Evolutionary conservation across 2,329 filamentous ascomycete species (phyloP), one percentile per base, ranked within the genome.

Genomic region (Colletotrichum theobromicola): DNA sequence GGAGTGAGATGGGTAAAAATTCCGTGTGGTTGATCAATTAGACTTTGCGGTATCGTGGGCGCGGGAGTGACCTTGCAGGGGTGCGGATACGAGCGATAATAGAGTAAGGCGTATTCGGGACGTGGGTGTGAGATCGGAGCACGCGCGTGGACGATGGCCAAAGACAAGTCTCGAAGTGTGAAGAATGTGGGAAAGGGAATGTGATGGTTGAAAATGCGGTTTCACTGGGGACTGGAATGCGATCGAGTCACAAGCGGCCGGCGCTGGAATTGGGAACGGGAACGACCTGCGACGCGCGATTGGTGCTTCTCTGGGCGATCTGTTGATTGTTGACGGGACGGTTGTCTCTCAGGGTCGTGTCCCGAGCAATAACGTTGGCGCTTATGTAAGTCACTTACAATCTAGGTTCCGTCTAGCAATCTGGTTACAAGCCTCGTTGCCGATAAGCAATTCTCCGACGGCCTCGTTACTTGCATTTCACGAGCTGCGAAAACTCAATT

Each of bases 321-420:
- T 74, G 42, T 72, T 72, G 72, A 72, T 57, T 72, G 42, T 66
- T 71, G 72, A 74, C 35, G 26, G 26, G 72, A 74, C 35, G 26
- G 26, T 16, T 34, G 21, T 26, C 37, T 15, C 42, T 50, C 42
- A 2, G 42, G n/a, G 42, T 32, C 16, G 66, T 53, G 42, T 72
- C 18, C 32, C 46, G 18, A 67, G 68, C 72, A 53, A 75, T 75
- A 68, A 67, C 68, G 68, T 64, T 72, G 5, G 24, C 8, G 63
- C 61, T 72, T 72, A 67, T 53, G 50, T 63, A 72, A 67, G 21
- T 2, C 16, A 32, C 4, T 5, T 18, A 34, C 13, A 57, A 16
- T n/a, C n/a, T n/a, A n/a, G 24, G 24, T 2, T 26, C 58, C 28
- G 13, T 32, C n/a, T n/a, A n/a, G n/a, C n/a, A n/a, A n/a, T n/a